These are phyloP conservation scores for Trichoderma lentiforme DNA, from an alignment of 2,329 filamentous ascomycete genomes.

Conservation along the genomic window DNA sequence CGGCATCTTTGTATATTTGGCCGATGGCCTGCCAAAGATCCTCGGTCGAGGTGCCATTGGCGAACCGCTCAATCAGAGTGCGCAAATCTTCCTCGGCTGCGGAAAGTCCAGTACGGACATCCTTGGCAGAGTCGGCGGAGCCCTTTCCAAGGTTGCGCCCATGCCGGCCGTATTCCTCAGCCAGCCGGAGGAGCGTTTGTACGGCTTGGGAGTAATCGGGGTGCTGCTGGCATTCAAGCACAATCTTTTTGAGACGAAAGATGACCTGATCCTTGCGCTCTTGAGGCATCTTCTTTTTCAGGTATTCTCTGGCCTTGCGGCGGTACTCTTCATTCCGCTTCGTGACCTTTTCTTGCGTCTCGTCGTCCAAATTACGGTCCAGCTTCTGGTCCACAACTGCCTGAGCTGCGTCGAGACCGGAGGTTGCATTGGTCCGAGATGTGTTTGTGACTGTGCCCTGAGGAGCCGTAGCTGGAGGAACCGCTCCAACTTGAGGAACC, in stretches of 20 bases:
- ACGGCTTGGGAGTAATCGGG: conserved; percentile 92
- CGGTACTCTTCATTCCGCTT: conserved; percentile 43
- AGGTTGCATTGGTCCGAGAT: conserved; percentile 34
- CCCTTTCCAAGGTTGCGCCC: conserved; percentile 63
- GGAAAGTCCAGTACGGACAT: conserved; percentile 64
- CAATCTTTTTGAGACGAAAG: conserved; percentile 93
- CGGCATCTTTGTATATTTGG: conserved; percentile 80
- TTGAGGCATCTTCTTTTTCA: conserved; percentile 81
- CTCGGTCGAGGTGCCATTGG: conserved; percentile 86
- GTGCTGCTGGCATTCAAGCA: conserved; percentile 94
- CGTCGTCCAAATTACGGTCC: conserved; percentile 62
- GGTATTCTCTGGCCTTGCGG: conserved; percentile 64
- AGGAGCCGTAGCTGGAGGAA: conserved; percentile 23
- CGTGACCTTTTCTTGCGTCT: conserved; percentile 52
- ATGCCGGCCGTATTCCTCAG: conserved; percentile 80
- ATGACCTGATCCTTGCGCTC: conserved; percentile 91
- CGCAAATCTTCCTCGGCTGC: conserved; percentile 72
- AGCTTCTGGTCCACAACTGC: conserved; percentile 55
- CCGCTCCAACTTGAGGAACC: conserved; percentile 33
- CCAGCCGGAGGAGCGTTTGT: conserved; percentile 76
- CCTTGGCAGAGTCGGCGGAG: conserved; percentile 66
- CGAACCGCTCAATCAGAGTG: conserved; percentile 89
- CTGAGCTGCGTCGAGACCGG: conserved; percentile 32
- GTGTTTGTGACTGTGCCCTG: not conserved
- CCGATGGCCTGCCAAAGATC: conserved; percentile 84